Evolutionary conservation across 2,329 filamentous ascomycete species (phyloP), one percentile per base, ranked within the genome.

Genomic region (Lecanosticta acicola): DNA sequence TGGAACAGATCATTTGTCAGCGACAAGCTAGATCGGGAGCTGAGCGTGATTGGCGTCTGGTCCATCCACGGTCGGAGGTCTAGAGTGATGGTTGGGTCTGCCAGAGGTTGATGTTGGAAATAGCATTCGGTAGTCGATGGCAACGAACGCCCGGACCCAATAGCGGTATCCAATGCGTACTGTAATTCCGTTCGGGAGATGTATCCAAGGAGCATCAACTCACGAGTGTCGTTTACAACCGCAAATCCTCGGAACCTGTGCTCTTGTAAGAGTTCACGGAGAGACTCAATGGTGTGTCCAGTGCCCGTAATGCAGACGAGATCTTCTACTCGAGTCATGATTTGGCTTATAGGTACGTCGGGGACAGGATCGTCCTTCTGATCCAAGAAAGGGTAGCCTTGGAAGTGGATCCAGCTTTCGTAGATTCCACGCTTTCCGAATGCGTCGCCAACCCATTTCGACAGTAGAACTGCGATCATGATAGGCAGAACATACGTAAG

Each of bases 61-160:
- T 98, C 93, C 89, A 98, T 96, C 93, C 93, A 98, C 2, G 90
- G 90, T 5, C 91, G 77, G 9, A 98, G 76, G 68, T 98, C 93
- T 32, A 98, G 80, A 1, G 84, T 89, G 13, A 80, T 77, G 16
- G 77, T 73, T 0, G 87, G 85, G 59, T 94, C 87, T 1, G 85
- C 84, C 43, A 91, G 81, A 2, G 86, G 83, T 61, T 90, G 85
- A 62, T 94, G 87, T 1, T 80, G 77, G 68, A 98, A 96, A 68
- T 85, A 89, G 35, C 84, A 84, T 63, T 91, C 85, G 0, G 89
- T 85, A 49, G 85, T 81, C 1, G 77, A 74, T 0, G 83, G 74
- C 1, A 94, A 72, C 39, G 74, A 76, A 34, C 81, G 76, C n/a
- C 46, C 38, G 29, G 70, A 76, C 38, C 69, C 71, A 48, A 72